Evolutionary conservation across 345 rosid species (phyloP).

Genomic region (Camelina sativa): DNA sequence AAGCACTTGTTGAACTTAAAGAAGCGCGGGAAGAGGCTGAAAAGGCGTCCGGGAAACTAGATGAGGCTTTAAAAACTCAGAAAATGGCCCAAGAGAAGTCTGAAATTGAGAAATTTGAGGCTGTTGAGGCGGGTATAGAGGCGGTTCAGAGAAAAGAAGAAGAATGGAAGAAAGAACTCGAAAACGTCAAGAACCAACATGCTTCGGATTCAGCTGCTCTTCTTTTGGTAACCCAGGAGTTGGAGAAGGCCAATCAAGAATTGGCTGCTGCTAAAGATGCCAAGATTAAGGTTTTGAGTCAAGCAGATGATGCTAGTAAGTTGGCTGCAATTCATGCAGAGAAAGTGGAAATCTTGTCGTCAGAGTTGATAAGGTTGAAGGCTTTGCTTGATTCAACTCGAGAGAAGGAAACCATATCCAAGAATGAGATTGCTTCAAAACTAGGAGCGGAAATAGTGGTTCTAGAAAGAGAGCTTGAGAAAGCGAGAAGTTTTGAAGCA

Average conservation of each 20-base stretch:
- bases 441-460: conserved; percentile 61
- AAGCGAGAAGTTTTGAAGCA: conserved; percentile 52
- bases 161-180: conserved; percentile 80
- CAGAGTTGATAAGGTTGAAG: conserved; percentile 67
- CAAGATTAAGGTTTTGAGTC: conserved; percentile 72
- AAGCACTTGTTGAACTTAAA: conserved; percentile 65
- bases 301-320: conserved; percentile 87
- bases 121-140: conserved; percentile 89
- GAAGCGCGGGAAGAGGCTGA: conserved; percentile 64
- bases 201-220: conserved; percentile 78
- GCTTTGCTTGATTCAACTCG: conserved; percentile 74
- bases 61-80: conserved; percentile 81
- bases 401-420: conserved; percentile 59
- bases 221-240: conserved; percentile 64
- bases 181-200: conserved; percentile 72
- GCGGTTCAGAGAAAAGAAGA: conserved; percentile 83
- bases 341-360: conserved; percentile 73
- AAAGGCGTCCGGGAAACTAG: conserved; percentile 68
- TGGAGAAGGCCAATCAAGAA: conserved; percentile 73
- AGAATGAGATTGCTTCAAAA: conserved; percentile 54
- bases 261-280: conserved; percentile 65
- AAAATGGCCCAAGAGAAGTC: conserved; percentile 74
- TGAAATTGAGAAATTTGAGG: conserved; percentile 85
- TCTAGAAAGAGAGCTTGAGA: conserved; percentile 66
- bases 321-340: conserved; percentile 80